Conservation (phyloP, 1,284 basidiomycete genomes). For the Papiliotrema fonsecae region DNA sequence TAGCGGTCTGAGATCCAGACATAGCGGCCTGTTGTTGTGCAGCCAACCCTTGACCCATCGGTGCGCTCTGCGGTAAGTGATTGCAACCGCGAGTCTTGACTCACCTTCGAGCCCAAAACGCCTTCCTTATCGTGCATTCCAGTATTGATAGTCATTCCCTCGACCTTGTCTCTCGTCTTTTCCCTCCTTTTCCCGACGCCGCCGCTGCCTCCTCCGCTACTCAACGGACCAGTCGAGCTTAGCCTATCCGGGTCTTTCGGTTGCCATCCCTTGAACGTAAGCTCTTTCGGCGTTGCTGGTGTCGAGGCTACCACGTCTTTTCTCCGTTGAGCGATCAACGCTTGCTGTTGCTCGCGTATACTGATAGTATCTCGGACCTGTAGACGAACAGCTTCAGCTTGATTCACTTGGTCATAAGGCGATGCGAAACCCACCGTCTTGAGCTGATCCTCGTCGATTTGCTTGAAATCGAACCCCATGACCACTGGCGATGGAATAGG, state of each 20-base stretch:
- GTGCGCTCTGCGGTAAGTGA: slow-evolving; percentile 33
- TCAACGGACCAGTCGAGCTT: slow-evolving; percentile 11
- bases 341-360: slow-evolving; percentile 46
- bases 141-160: slow-evolving; percentile 41
- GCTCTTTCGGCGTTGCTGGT: slow-evolving; percentile 35
- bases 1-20: slow-evolving; percentile 34
- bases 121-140: slow-evolving; percentile 32
- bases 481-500: slow-evolving; percentile 41
- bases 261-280: slow-evolving; percentile 43
- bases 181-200: slow-evolving; percentile 40
- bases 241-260: slow-evolving; percentile 30
- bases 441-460: slow-evolving; percentile 40
- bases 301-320: slow-evolving; percentile 31
- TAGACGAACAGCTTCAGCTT: slow-evolving; percentile 13
- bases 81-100: neutral
- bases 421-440: slow-evolving; percentile 33
- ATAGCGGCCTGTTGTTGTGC: slow-evolving; percentile 36
- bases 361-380: slow-evolving; percentile 44
- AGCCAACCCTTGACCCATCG: slow-evolving; percentile 36
- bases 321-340: slow-evolving; percentile 40
- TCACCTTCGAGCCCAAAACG: slow-evolving; percentile 36
- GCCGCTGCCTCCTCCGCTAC: no score
- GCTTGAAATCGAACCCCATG: slow-evolving; percentile 45
- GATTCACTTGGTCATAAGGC: neutral
- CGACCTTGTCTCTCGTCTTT: slow-evolving; percentile 43